Evolutionary conservation across 495 filamentous ascomycete species (phyloP), one percentile per base, ranked within the genome.

Genomic region (Alectoria sarmentosa): DNA sequence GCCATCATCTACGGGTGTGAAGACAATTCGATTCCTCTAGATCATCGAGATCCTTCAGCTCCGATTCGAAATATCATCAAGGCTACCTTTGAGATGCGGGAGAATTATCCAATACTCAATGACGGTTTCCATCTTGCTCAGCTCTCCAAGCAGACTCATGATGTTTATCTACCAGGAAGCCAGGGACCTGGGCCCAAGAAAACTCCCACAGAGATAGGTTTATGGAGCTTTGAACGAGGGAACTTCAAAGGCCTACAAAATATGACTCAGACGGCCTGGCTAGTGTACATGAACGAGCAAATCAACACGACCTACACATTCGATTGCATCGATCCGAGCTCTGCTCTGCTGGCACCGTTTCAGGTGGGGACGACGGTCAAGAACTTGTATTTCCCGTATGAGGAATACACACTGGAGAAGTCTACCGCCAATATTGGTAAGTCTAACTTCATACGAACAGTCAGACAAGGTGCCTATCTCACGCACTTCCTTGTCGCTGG

Each of bases 21-120:
- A 52, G 80, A 83, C 62, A 76, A 79, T 38, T 70, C 63, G 19
- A 79, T 80, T 65, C 79, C 76, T 52, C 73, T 79, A 32, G 80
- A 83, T 66, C 80, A 82, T 66, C 76, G 80, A 17, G 80, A 83
- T 64, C 78, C 80, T 11, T 75, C 80, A 21, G 78, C 82, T 67
- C 76, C 79, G 19, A 70, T 82, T 23, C 75, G 78, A 38, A 80
- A 78, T 60, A 72, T 82, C 49, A 65, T 81, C 62, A 79, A 76
- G 69, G 65, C 72, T 11, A 79, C 81, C 73, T 82, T 76, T 67
- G 73, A 81, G 67, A 72, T 82, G 65, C 74, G 80, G 38, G 63
- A 68, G 10, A 74, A 76, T 28, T 82, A 77, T 54, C 78, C 79
- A 4, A 75, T 78, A 14, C 72, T 81, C 38, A 79, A 79, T 46